These are phyloP conservation scores for Aegle marmelos DNA, from an alignment of 345 rosid genomes.

Conservation along the genomic window DNA sequence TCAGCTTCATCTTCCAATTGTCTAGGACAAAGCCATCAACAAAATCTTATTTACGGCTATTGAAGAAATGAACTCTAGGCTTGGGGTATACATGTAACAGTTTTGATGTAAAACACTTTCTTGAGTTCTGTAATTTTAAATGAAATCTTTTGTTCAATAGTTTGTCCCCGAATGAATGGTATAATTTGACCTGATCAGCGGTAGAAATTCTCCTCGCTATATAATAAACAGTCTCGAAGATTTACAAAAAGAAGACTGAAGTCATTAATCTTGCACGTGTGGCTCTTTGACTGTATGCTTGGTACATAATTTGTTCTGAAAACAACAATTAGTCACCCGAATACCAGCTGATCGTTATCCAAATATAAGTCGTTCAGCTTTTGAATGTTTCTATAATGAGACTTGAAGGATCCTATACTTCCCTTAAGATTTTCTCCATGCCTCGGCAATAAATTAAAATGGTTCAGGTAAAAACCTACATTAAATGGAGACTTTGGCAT, in stretches of 20 bases:
- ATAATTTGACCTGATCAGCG: not conserved
- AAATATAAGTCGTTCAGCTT: not conserved
- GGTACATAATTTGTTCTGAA: not conserved
- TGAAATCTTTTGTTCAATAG: not conserved
- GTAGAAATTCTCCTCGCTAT: not conserved
- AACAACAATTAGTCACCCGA: not conserved
- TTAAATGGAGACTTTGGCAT: not conserved
- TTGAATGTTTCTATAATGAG: not conserved
- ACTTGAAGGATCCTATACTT: not conserved
- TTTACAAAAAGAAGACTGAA: not conserved
- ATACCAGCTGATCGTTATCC: not conserved
- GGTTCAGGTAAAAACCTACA: not conserved
- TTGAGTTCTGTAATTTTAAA: not conserved
- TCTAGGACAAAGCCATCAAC: slow-evolving; percentile 1
- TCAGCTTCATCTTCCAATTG: not conserved
- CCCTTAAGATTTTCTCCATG: not conserved
- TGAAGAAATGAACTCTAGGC: not conserved
- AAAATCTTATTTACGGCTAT: slow-evolving; percentile 3
- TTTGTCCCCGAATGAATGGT: not conserved
- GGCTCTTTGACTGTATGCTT: not conserved
- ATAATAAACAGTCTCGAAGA: not conserved
- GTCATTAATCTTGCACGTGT: not conserved
- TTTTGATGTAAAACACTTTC: not conserved
- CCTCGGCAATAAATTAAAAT: not conserved
- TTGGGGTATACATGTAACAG: not conserved